phyloP scores from a whole-genome alignment of 768 basidiomycete genomes.

The Termitomyces sp. region DNA sequence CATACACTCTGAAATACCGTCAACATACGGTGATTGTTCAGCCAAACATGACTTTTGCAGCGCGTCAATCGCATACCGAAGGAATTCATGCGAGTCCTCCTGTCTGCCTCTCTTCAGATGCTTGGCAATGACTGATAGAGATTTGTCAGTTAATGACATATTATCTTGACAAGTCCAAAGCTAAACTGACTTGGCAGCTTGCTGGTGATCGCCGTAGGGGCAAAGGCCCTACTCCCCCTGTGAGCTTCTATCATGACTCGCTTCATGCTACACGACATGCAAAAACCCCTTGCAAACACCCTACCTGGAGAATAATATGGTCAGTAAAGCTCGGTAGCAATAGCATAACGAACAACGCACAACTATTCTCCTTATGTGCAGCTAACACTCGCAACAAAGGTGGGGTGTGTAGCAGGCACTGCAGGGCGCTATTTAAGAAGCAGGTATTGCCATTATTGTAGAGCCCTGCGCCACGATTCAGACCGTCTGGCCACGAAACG shows the following conservation, averaged over 20 bases:
- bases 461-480: constrained; percentile 54
- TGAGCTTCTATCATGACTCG: constrained; percentile 52
- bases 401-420: constrained; percentile 90
- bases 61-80: constrained; percentile 89
- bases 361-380: constrained; percentile 48
- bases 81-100: constrained; percentile 97
- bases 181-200: constrained; percentile 60
- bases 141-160: constrained; percentile 1
- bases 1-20: background rate
- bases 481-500: constrained; percentile 51
- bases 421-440: constrained; percentile 91
- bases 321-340: constrained; percentile 4
- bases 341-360: constrained; percentile 36
- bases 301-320: constrained; percentile 24
- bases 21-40: constrained; percentile 62
- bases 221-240: constrained; percentile 39
- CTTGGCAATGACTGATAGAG: constrained; percentile 72
- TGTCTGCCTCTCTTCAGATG: constrained; percentile 88
- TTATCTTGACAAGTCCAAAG: background rate
- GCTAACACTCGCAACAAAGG: constrained; percentile 66
- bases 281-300: constrained; percentile 47
- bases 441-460: constrained; percentile 91
- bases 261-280: constrained; percentile 74
- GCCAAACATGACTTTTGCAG: constrained; percentile 81
- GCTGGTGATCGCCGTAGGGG: constrained; percentile 58